phyloP scores from a whole-genome alignment of 73 alveolate species.

The Stentor roeselii region DNA sequence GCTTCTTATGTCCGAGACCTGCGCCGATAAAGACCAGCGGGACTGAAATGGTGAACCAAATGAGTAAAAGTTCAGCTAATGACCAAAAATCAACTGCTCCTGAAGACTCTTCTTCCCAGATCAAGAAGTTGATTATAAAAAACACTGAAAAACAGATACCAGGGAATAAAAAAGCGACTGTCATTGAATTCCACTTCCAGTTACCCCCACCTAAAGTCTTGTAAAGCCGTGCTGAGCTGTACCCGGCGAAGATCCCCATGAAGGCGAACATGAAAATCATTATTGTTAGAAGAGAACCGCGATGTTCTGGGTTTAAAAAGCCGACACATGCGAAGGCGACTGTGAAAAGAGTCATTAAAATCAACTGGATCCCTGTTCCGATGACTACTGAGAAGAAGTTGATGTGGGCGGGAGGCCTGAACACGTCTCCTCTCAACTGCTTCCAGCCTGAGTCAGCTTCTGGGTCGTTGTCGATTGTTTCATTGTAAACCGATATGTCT shows the following conservation, averaged over 20 bases:
- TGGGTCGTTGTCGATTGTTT: slow-evolving; percentile 2
- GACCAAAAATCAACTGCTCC: slow-evolving; percentile 39
- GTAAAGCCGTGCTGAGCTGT: not conserved
- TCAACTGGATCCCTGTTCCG: slow-evolving; percentile 33
- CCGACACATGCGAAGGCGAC: slow-evolving; percentile 33
- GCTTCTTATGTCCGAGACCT: slow-evolving; percentile 31
- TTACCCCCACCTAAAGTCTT: slow-evolving; percentile 18
- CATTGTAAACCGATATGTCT: slow-evolving; percentile 3
- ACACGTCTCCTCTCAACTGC: slow-evolving; percentile 37
- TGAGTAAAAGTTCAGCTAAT: slow-evolving; percentile 4
- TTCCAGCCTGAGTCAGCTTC: slow-evolving; percentile 48
- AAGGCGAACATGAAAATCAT: slow-evolving; percentile 28
- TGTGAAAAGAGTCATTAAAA: slow-evolving; percentile 29
- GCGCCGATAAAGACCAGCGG: slow-evolving; percentile 38
- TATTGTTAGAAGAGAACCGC: slow-evolving; percentile 32
- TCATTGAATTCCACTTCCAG: slow-evolving; percentile 33
- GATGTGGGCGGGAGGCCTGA: slow-evolving; percentile 38
- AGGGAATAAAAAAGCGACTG: slow-evolving; percentile 32
- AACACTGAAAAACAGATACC: slow-evolving; percentile 33
- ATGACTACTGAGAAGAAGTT: slow-evolving; percentile 23
- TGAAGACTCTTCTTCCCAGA: slow-evolving; percentile 32
- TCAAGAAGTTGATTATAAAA: slow-evolving; percentile 27
- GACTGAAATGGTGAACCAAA: slow-evolving; percentile 40
- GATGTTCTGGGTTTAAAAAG: slow-evolving; percentile 29
- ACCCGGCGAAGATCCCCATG: slow-evolving; percentile 35